These are phyloP conservation scores for Ziziphus jujuba DNA, from an alignment of 306 rosid species.

Conservation along the genomic window DNA sequence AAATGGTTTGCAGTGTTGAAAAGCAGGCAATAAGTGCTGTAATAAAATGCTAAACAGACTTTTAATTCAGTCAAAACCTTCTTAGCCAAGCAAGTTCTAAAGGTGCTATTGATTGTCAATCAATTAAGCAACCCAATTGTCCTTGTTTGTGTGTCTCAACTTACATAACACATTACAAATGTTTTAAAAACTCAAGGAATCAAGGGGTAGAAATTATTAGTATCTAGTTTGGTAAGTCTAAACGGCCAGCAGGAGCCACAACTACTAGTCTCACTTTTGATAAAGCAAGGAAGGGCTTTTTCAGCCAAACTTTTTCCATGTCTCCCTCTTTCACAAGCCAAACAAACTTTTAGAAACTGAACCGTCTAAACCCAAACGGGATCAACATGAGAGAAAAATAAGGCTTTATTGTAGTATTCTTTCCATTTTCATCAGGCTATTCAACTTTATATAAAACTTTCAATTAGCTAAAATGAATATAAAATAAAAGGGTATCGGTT, in stretches of 20 bases:
- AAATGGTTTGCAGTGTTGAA: too few relatives aligned
- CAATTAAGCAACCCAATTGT: too few relatives aligned
- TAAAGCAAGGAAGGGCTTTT: conserved; percentile 5
- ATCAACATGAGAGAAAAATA: not conserved
- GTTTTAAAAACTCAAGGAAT: not conserved
- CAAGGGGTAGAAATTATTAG: not conserved
- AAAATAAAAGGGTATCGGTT: not conserved
- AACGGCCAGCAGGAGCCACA: not conserved
- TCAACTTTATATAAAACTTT: not conserved
- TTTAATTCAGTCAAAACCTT: too few relatives aligned
- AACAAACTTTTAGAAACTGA: not conserved
- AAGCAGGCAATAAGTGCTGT: too few relatives aligned
- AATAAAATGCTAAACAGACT: too few relatives aligned
- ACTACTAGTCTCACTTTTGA: too few relatives aligned
- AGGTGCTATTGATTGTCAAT: too few relatives aligned
- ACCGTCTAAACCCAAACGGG: not conserved
- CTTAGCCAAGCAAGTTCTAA: too few relatives aligned
- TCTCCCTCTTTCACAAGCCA: not conserved
- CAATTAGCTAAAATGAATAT: not conserved
- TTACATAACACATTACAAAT: too few relatives aligned
- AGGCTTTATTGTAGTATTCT: not conserved
- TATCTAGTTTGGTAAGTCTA: not conserved
- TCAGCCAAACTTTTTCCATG: not conserved
- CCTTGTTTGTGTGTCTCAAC: too few relatives aligned
- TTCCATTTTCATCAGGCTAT: not conserved